Conservation (phyloP, 805 yeast species). For the Kluyveromyces aestuarii region DNA sequence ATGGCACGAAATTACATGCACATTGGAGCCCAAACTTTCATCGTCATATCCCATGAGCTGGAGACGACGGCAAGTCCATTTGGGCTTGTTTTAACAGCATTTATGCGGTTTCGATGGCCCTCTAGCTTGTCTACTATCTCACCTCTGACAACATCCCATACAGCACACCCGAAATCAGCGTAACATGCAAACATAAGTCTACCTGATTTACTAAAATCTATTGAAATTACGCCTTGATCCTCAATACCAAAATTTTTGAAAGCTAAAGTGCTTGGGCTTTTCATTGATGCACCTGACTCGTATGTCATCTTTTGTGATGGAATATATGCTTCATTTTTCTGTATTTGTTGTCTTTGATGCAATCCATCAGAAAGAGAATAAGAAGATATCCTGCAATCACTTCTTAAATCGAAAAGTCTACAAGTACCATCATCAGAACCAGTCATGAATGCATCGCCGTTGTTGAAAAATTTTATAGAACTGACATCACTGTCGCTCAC, state of each 20-base stretch:
- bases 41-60: slow-evolving; percentile 71
- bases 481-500: slow-evolving; percentile 60
- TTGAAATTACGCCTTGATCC: slow-evolving; percentile 59
- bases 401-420: slow-evolving; percentile 63
- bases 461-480: slow-evolving; percentile 53
- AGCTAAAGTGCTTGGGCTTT: slow-evolving; percentile 4
- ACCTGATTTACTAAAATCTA: slow-evolving; percentile 69
- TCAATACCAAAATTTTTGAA: slow-evolving; percentile 32
- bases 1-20: slow-evolving; percentile 9
- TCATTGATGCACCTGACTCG: slow-evolving; percentile 12
- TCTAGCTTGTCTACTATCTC: slow-evolving; percentile 57
- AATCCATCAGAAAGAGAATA: slow-evolving; percentile 31
- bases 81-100: slow-evolving; percentile 54
- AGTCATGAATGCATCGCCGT: slow-evolving; percentile 57
- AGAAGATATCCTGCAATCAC: slow-evolving; percentile 57
- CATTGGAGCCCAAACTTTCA: slow-evolving; percentile 53
- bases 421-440: slow-evolving; percentile 76
- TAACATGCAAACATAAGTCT: slow-evolving; percentile 67
- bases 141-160: slow-evolving; percentile 69
- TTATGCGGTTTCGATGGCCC: slow-evolving; percentile 55
- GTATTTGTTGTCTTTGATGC: slow-evolving; percentile 8
- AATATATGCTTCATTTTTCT: slow-evolving; percentile 8
- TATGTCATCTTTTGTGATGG: slow-evolving; percentile 19
- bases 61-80: slow-evolving; percentile 75
- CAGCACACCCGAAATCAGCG: slow-evolving; percentile 62